phyloP scores from a whole-genome alignment of 148 eudicot species.

The Rhododendron williamsianum region DNA sequence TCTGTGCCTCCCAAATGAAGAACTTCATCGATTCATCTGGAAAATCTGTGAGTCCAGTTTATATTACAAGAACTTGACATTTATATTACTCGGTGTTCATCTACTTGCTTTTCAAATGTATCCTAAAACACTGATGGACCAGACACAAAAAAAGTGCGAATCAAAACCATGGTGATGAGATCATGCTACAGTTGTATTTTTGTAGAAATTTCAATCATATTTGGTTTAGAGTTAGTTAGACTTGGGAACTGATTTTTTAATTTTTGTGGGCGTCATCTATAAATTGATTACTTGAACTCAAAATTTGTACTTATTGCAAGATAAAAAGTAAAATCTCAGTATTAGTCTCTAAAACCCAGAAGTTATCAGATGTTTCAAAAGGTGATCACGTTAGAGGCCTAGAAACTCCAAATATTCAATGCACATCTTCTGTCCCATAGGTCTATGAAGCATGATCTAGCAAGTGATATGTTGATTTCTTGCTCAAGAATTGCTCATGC shows the following conservation, averaged over 20 bases:
- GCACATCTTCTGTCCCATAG: not conserved
- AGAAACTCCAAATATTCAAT: not conserved
- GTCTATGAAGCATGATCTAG: not conserved
- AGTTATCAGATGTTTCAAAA: not conserved
- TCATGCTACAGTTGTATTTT: not conserved
- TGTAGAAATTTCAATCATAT: not conserved
- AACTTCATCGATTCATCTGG: constrained; percentile 37
- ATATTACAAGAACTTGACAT: constrained; percentile 5
- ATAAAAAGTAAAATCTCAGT: not conserved
- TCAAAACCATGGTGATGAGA: not conserved
- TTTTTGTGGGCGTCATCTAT: not conserved
- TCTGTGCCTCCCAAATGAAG: constrained; percentile 63
- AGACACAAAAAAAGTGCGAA: not conserved
- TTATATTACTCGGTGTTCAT: not conserved
- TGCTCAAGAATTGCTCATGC: constrained; percentile 1
- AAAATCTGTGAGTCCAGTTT: constrained; percentile 52
- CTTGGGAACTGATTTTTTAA: not conserved
- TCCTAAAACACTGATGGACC: not conserved
- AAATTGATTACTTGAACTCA: not conserved
- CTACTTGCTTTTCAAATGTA: not conserved
- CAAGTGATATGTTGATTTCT: not conserved
- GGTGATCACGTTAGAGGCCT: not conserved
- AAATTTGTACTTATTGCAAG: not conserved
- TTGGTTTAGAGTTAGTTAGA: not conserved
- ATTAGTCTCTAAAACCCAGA: not conserved